Evolutionary conservation across 1,139 yeast species (phyloP), one percentile per base, ranked within the genome.

Genomic region (Lizanozyma gosingica): DNA sequence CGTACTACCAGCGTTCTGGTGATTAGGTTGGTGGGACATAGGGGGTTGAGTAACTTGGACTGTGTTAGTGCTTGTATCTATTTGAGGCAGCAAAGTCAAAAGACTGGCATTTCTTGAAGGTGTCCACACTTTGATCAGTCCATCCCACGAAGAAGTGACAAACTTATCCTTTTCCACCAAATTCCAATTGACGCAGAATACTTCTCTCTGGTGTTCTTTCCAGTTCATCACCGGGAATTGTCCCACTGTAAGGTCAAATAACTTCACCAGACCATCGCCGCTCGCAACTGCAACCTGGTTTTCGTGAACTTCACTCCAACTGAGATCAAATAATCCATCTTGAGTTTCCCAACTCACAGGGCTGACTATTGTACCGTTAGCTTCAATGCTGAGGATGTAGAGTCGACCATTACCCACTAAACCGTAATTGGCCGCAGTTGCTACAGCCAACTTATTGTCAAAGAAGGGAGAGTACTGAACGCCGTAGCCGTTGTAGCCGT

Each of bases 271-370:
- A 0, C 97, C 97, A 60, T 92, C 98, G 1, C 98, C 98, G 48
- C 83, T 80, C 15, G 95, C 94, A 0, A 77, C 79, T 3, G 78
- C 74, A 4, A 84, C 72, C 54, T 90, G 97, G 58, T 87, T 88
- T 49, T 87, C 97, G 57, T 92, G 92, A 14, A 71, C 46, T 58
- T 92, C 97, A 43, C 92, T 83, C 97, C 97, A 92, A 1, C 94
- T 76, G 3, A 85, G 63, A 52, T 86, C 95, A 55, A 86, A 88
- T 17, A 90, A 65, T 3, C 97, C 95, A 60, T 92, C 98, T 58
- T 90, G 97, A 1, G 97, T 90, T 46, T 88, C 90, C 68, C 87
- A 90, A 14, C 72, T 62, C 3, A 73, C 65, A 41, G 78, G 80
- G 35, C 74, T 74, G 4, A 55, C 53, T 17, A 86, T 72, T 16